Percentiles rank a stretch among this genome's conserved stretches.
These are phyloP conservation scores for Periconia digitata DNA, from an alignment of 2,329 filamentous ascomycete genomes.

Conservation along the genomic window DNA sequence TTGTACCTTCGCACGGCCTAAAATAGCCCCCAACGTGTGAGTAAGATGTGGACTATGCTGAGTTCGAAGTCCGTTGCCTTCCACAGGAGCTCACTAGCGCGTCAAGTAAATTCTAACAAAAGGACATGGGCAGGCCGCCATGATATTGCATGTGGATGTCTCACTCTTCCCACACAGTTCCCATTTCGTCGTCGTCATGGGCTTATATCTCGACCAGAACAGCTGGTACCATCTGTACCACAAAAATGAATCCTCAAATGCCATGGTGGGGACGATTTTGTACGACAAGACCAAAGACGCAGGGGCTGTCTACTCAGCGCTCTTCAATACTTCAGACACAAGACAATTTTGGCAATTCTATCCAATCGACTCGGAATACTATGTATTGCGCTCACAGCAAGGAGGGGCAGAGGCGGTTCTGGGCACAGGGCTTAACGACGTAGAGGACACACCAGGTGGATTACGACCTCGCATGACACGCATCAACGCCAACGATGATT, in stretches of 20 bases:
- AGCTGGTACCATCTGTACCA: conserved; percentile 18
- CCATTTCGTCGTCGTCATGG: not conserved
- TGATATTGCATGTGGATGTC: no score
- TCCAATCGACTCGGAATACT: conserved; percentile 16
- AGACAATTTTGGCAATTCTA: conserved; percentile 24
- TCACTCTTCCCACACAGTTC: no score
- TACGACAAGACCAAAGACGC: conserved; percentile 6
- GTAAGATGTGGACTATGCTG: no score
- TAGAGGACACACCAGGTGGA: conserved; percentile 14
- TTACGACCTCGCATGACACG: conserved; percentile 16
- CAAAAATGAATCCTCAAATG: conserved; percentile 3
- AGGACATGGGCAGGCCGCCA: no score
- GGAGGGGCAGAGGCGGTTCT: conserved; percentile 19
- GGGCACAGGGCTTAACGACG: conserved; percentile 6
- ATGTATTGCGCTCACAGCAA: conserved; percentile 16
- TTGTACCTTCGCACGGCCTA: no score
- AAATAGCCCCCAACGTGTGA: not conserved
- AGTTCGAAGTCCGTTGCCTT: no score
- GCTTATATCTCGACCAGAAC: conserved; percentile 16
- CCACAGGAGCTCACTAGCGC: no score
- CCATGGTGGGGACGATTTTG: conserved; percentile 12
- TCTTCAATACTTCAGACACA: conserved; percentile 2
- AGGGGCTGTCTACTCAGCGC: conserved; percentile 17
- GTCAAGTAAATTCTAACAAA: no score
- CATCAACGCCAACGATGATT: conserved; percentile 18